phyloP scores from a whole-genome alignment of 768 basidiomycete genomes.

The Pleurotus giganteus region DNA sequence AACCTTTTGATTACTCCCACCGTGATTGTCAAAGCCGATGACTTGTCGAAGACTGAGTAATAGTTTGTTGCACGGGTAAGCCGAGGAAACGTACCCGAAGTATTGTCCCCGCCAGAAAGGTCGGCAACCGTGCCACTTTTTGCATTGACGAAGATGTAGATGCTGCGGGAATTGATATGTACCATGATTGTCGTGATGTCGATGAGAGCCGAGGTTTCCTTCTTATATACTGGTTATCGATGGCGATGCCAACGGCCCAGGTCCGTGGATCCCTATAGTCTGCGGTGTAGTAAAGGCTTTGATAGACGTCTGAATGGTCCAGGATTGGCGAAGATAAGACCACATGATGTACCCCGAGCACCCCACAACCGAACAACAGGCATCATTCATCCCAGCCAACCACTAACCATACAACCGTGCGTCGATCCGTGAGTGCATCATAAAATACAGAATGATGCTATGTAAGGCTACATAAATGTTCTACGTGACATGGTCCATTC shows the following conservation, averaged over 20 bases:
- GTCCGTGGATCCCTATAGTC: background rate
- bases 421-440: too few relatives aligned
- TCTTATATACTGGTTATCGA: background rate
- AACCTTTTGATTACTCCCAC: conserved; percentile 43
- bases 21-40: conserved; percentile 36
- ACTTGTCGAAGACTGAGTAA: conserved; percentile 23
- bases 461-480: too few relatives aligned
- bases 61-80: background rate
- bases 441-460: too few relatives aligned
- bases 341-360: too few relatives aligned
- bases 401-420: too few relatives aligned
- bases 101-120: conserved; percentile 39
- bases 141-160: conserved; percentile 38
- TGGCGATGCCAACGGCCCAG: background rate
- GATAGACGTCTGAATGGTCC: background rate
- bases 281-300: background rate
- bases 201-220: background rate
- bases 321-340: background rate
- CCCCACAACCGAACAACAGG: too few relatives aligned
- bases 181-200: background rate
- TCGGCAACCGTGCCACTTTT: conserved; percentile 41
- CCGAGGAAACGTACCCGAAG: conserved; percentile 25
- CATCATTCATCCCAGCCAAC: too few relatives aligned
- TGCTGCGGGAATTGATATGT: conserved; percentile 24
- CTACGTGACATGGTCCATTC: background rate